Evolutionary conservation across 257 asterid species (phyloP).

Genomic region (Solanum dulcamara): DNA sequence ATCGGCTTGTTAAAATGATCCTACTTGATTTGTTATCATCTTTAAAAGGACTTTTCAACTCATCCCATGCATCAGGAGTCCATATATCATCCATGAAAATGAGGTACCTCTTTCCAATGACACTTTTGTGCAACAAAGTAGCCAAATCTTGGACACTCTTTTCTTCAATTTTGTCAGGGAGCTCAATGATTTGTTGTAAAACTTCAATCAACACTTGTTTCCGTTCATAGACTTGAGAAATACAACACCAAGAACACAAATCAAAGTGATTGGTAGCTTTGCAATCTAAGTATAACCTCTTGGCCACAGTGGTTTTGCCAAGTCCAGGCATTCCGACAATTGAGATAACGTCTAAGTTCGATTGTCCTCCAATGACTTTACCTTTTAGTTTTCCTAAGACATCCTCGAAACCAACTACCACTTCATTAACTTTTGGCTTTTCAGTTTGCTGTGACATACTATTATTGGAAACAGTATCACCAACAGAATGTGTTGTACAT

Average conservation of each 20-base stretch:
- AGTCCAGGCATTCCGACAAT: conserved; percentile 8
- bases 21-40: background rate
- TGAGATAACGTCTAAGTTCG: background rate
- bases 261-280: background rate
- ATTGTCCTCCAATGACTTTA: background rate
- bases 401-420: background rate
- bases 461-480: background rate
- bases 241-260: background rate
- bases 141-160: background rate
- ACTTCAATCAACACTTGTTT: background rate
- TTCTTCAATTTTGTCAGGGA: background rate
- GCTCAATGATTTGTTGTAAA: background rate
- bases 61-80: conserved; percentile 2
- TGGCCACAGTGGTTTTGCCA: conserved; percentile 5
- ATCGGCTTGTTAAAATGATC: background rate
- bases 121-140: background rate
- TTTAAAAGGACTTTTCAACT: background rate
- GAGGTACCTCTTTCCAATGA: background rate
- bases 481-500: background rate
- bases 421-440: background rate
- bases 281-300: background rate
- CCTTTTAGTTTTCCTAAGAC: background rate
- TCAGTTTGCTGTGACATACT: background rate
- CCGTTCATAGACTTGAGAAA: background rate
- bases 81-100: conserved; percentile 8